phyloP scores from a whole-genome alignment of 1,139 yeast species.

The Debaryomycetaceae sp. region DNA sequence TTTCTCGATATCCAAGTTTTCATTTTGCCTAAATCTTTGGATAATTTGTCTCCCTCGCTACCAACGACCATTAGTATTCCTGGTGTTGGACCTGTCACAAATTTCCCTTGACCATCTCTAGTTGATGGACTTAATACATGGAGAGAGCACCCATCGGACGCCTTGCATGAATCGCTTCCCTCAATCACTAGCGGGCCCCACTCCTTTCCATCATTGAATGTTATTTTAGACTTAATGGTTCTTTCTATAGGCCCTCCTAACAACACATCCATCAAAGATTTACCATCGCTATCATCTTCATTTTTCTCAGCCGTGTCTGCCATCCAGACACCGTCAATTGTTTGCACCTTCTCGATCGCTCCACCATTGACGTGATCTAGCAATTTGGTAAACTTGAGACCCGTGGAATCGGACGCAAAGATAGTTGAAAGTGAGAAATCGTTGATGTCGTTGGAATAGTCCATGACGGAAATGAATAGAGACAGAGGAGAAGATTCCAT shows the following conservation, averaged over 20 bases:
- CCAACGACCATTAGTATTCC: constrained; percentile 68
- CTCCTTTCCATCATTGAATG: constrained; percentile 62
- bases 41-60: constrained; percentile 38
- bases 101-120: constrained; percentile 52
- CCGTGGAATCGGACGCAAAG: constrained; percentile 62
- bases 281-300: constrained; percentile 14
- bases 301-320: constrained; percentile 11
- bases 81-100: constrained; percentile 65
- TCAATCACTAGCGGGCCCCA: constrained; percentile 52
- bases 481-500: constrained; percentile 57
- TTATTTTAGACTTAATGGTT: constrained; percentile 29
- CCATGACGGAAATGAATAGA: constrained; percentile 50
- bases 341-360: constrained; percentile 49
- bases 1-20: constrained; percentile 68
- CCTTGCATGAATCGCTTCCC: constrained; percentile 46
- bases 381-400: constrained; percentile 49
- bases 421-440: constrained; percentile 33
- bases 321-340: constrained; percentile 68
- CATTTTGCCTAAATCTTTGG: constrained; percentile 20
- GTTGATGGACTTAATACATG: constrained; percentile 51
- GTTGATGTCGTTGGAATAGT: constrained; percentile 17
- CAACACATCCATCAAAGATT: constrained; percentile 23
- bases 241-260: constrained; percentile 22
- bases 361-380: constrained; percentile 43
- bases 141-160: constrained; percentile 50